These are phyloP conservation scores for Phytophthora gonapodyides DNA, from an alignment of 352 stramenopile species.

Conservation along the genomic window DNA sequence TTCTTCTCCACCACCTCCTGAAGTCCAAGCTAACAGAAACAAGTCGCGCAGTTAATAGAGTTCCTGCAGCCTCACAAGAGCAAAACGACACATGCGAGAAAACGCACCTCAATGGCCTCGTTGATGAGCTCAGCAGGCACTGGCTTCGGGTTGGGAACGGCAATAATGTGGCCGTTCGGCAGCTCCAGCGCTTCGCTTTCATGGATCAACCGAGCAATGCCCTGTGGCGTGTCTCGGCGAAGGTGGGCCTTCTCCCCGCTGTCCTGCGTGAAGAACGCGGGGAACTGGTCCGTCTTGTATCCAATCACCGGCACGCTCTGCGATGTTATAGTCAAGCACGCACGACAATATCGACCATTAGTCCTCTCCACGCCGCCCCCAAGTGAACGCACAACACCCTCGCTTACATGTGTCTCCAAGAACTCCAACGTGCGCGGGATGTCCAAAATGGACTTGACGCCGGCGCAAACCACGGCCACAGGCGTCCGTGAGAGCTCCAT, in stretches of 20 bases:
- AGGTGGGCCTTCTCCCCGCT: conserved; percentile 89
- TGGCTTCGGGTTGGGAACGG: conserved; percentile 89
- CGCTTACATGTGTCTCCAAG: conserved; percentile 92
- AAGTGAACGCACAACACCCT: not conserved
- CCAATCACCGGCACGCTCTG: conserved; percentile 95
- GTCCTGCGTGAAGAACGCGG: conserved; percentile 97
- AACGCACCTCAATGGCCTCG: conserved; percentile 81
- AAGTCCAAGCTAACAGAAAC: conserved; percentile 59
- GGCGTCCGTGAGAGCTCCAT: conserved; percentile 95
- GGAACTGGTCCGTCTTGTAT: conserved; percentile 94
- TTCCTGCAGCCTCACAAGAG: not conserved
- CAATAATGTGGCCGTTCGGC: conserved; percentile 87
- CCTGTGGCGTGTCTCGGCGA: conserved; percentile 81
- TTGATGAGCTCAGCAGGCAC: conserved; percentile 90
- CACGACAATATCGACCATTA: conserved; percentile 5
- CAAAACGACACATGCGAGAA: not conserved
- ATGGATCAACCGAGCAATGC: conserved; percentile 88
- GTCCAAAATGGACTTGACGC: conserved; percentile 99
- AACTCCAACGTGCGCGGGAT: conserved; percentile 97
- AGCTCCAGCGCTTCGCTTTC: conserved; percentile 78
- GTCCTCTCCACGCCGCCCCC: not conserved
- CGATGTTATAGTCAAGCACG: conserved; percentile 3
- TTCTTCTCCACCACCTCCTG: conserved; percentile 79
- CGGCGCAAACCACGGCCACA: conserved; percentile 96
- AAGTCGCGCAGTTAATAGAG: not conserved